These are phyloP conservation scores for Monilinia laxa DNA, from an alignment of 2,329 filamentous ascomycete genomes.

Conservation along the genomic window DNA sequence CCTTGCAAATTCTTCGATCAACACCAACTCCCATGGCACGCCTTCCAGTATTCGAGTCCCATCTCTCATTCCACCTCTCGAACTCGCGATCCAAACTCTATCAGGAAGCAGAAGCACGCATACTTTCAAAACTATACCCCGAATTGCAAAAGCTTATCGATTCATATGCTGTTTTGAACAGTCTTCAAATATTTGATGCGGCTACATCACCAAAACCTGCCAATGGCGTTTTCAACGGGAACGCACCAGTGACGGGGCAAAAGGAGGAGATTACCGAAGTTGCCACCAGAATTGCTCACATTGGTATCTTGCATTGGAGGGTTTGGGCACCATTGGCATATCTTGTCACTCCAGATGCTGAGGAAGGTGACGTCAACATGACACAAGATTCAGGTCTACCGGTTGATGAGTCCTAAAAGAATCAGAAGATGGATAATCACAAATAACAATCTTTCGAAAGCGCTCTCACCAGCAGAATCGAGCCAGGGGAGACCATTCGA, in stretches of 20 bases:
- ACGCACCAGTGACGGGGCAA: constrained; percentile 13
- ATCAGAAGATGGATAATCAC: background rate
- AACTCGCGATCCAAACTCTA: constrained; percentile 36
- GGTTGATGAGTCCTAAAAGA: constrained; percentile 1
- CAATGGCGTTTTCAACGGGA: constrained; percentile 13
- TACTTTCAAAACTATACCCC: constrained; percentile 35
- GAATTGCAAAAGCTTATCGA: constrained; percentile 37
- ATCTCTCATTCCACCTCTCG: constrained; percentile 38
- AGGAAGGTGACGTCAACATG: constrained; percentile 29
- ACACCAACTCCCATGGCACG: constrained; percentile 36
- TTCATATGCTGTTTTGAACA: constrained; percentile 37
- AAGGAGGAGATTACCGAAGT: constrained; percentile 58
- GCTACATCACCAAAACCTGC: constrained; percentile 35
- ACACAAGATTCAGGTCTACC: background rate
- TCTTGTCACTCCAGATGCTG: constrained; percentile 38
- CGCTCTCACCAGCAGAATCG: background rate
- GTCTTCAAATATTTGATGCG: constrained; percentile 40
- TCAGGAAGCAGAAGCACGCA: constrained; percentile 36
- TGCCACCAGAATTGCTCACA: constrained; percentile 75
- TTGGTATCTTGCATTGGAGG: constrained; percentile 84
- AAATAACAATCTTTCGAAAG: background rate
- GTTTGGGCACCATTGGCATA: constrained; percentile 83
- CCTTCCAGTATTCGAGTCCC: constrained; percentile 38
- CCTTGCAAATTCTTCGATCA: constrained; percentile 40
- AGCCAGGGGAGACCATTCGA: background rate